Conservation (phyloP, 164 flowering plant genomes). For the Cinnamomum chago region DNA sequence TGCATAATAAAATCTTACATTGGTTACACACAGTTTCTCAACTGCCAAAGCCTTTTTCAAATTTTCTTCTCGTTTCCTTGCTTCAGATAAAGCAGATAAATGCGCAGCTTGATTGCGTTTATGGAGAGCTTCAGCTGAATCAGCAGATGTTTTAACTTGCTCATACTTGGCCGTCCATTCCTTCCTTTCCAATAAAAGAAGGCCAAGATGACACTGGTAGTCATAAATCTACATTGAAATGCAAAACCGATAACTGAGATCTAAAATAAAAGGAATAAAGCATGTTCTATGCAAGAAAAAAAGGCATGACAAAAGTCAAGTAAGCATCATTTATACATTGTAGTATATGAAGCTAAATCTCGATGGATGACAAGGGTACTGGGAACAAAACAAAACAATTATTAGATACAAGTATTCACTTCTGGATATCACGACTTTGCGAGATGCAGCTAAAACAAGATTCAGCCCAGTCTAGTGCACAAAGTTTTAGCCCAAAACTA, state of each 20-base stretch:
- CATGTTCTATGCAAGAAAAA: neutral
- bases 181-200: conserved; percentile 80
- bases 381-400: neutral
- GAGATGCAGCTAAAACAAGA: neutral
- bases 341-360: neutral
- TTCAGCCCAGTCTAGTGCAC: neutral
- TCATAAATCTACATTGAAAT: conserved; percentile 53
- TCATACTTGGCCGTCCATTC: conserved; percentile 73
- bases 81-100: conserved; percentile 64
- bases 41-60: conserved; percentile 74
- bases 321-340: no score
- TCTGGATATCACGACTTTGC: neutral
- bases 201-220: conserved; percentile 90
- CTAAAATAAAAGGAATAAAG: neutral
- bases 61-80: conserved; percentile 69
- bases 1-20: conserved; percentile 41
- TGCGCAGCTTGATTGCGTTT: conserved; percentile 61
- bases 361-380: neutral
- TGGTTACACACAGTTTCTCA: conserved; percentile 75
- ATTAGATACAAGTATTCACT: neutral
- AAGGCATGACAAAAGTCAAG: neutral
- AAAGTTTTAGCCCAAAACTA: neutral
- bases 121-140: conserved; percentile 42
- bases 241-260: neutral
- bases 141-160: conserved; percentile 49